A percentile compares a stretch with the other conserved stretches of the same genome.
Evolutionary conservation across 192 early-diverging fungal species (phyloP).

Genomic region (Coemansia reversa): DNA sequence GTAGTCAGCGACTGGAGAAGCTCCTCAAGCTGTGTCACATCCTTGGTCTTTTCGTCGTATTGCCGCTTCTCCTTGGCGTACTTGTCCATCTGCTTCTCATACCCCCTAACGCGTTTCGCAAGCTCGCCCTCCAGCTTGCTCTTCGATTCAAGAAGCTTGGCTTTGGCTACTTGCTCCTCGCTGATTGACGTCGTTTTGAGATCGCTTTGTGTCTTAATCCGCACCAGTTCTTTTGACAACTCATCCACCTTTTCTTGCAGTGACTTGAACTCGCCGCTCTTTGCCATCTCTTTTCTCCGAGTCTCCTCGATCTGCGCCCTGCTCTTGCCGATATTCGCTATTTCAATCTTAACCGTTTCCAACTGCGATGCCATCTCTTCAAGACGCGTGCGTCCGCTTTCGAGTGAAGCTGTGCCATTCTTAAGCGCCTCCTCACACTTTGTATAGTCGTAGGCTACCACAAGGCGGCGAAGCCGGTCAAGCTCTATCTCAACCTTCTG

Average conservation of each 20-base stretch:
- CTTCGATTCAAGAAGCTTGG: constrained; percentile 33
- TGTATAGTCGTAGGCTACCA: constrained; percentile 83
- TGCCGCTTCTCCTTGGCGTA: constrained; percentile 43
- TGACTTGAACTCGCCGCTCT: constrained; percentile 64
- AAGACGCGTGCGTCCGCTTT: constrained; percentile 32
- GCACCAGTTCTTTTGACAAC: constrained; percentile 74
- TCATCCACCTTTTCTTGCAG: constrained; percentile 76
- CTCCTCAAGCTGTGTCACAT: constrained; percentile 63
- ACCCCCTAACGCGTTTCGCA: constrained; percentile 24
- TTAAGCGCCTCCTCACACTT: constrained; percentile 63
- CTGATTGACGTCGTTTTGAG: constrained; percentile 72
- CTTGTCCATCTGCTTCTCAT: constrained; percentile 26
- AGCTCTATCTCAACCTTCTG: constrained; percentile 91
- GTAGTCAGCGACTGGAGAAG: constrained; percentile 92
- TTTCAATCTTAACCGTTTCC: constrained; percentile 62
- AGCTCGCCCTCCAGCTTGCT: constrained; percentile 34
- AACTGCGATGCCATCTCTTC: constrained; percentile 42
- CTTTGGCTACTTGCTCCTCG: constrained; percentile 65
- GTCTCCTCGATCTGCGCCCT: constrained; percentile 53
- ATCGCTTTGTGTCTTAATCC: constrained; percentile 79
- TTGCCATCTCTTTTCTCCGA: constrained; percentile 57
- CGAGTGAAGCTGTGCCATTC: constrained; percentile 36
- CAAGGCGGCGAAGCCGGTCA: constrained; percentile 74
- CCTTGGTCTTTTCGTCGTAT: constrained; percentile 47
- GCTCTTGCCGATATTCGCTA: constrained; percentile 63